Conservation (phyloP, 305 asterid genomes). For the Rubia tinctorum region DNA sequence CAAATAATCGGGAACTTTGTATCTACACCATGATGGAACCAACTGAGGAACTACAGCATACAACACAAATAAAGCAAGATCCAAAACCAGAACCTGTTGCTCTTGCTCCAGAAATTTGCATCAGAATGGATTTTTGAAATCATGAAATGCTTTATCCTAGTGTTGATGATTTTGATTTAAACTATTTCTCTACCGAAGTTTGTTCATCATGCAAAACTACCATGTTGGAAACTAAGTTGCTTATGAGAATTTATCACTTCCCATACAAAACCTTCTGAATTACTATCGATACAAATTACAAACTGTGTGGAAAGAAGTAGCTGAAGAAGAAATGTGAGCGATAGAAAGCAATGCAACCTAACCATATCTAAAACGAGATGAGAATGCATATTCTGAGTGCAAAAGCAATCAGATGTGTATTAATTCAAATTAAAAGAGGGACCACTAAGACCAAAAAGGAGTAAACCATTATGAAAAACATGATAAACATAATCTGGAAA, state of each 20-base stretch:
- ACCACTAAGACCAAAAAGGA: not conserved
- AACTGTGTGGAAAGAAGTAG: not conserved
- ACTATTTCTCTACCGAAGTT: not conserved
- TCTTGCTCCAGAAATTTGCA: not conserved
- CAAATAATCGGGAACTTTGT: not conserved
- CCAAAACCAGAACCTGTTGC: not conserved
- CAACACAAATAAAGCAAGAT: not conserved
- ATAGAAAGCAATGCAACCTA: not conserved
- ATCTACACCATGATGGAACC: not conserved
- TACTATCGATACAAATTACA: not conserved
- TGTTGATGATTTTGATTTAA: not conserved
- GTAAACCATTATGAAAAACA: not conserved
- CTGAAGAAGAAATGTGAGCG: not conserved
- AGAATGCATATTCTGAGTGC: not conserved
- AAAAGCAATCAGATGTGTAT: not conserved
- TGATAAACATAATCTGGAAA: not conserved
- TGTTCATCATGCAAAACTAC: not conserved
- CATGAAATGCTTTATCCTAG: not conserved
- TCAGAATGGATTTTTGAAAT: not conserved
- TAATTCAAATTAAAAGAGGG: not conserved
- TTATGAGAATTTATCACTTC: not conserved
- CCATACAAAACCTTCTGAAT: not conserved
- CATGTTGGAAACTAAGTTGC: not conserved
- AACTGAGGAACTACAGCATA: not conserved
- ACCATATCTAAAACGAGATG: not conserved